These are phyloP conservation scores for Calonectria crousiana DNA, from an alignment of 2,329 filamentous ascomycete genomes.

Conservation along the genomic window DNA sequence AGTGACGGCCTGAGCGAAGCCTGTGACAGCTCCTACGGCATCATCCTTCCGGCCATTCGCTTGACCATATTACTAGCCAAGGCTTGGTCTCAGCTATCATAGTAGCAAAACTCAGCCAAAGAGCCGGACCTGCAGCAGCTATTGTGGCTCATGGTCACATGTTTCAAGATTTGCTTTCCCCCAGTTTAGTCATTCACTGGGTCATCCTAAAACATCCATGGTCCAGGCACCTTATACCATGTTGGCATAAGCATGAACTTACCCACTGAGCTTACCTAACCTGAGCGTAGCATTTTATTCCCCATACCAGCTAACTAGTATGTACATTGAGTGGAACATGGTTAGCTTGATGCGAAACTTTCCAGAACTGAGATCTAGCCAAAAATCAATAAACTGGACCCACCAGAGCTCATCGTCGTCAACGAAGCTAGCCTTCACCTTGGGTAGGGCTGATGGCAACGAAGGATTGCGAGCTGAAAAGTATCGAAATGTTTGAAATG, in stretches of 20 bases:
- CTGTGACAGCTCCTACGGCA: neutral
- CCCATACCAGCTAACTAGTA: neutral
- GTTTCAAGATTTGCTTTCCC: neutral
- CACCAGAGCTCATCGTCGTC: neutral
- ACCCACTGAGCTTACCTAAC: neutral
- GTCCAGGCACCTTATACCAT: neutral
- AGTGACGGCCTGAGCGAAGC: neutral
- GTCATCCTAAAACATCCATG: neutral
- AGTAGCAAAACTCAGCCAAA: neutral
- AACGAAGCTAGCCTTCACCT: neutral
- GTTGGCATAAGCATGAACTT: neutral
- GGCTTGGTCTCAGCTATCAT: neutral
- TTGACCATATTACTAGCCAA: neutral
- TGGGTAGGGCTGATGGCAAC: neutral
- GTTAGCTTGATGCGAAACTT: neutral
- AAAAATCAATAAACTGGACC: neutral
- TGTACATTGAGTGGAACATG: neutral
- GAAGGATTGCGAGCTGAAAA: neutral
- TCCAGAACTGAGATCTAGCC: neutral
- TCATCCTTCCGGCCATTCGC: neutral
- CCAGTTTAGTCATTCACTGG: neutral
- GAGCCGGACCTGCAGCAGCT: neutral
- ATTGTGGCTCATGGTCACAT: neutral
- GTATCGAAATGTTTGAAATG: neutral
- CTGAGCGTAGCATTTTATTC: neutral